phyloP scores from a whole-genome alignment of 257 asterid species.

The Nicotiana sylvestris region DNA sequence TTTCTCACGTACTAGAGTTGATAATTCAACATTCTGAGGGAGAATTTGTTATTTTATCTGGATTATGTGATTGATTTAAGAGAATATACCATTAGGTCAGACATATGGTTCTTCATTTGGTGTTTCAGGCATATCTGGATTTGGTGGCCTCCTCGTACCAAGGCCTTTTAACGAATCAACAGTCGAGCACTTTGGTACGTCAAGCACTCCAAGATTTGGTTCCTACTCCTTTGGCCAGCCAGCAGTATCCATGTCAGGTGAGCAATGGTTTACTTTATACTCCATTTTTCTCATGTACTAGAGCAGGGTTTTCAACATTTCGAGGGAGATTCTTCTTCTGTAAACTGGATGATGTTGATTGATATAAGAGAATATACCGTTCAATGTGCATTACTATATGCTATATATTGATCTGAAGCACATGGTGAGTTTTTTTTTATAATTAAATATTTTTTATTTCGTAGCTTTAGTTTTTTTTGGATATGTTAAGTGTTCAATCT shows the following conservation, averaged over 20 bases:
- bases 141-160: background rate
- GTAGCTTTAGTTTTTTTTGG: too few species aligned
- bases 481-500: too few species aligned
- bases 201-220: background rate
- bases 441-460: too few species aligned
- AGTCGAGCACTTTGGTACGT: background rate
- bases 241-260: background rate
- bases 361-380: background rate
- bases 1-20: background rate
- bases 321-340: background rate
- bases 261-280: background rate
- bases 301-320: background rate
- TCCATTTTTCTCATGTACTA: background rate
- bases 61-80: background rate
- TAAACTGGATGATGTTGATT: background rate
- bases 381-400: background rate
- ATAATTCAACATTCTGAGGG: background rate
- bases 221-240: constrained; percentile 2
- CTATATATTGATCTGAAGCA: background rate
- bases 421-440: background rate
- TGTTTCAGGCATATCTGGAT: background rate
- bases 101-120: background rate
- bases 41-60: background rate
- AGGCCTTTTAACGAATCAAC: background rate
- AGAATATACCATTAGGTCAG: background rate